phyloP scores from a whole-genome alignment of 495 filamentous ascomycete genomes.

The Physcia stellaris region DNA sequence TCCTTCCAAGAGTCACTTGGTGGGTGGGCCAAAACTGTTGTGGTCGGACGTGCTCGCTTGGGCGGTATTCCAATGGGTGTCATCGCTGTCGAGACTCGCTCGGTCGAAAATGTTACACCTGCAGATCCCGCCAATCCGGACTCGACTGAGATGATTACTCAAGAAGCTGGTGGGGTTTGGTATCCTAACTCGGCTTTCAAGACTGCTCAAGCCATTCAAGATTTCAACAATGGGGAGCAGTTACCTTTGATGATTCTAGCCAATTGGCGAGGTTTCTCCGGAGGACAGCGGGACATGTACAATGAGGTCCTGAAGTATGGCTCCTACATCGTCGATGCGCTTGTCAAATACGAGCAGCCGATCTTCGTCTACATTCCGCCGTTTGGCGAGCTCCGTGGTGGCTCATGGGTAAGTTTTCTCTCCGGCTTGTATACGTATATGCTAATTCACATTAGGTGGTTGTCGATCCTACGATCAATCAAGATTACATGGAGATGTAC shows the following conservation, averaged over 20 bases:
- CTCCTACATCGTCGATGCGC: conserved; percentile 93
- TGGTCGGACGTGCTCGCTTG: conserved; percentile 90
- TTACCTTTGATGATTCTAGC: conserved; percentile 96
- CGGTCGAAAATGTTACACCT: conserved; percentile 90
- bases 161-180: conserved; percentile 97
- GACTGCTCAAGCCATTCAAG: conserved; percentile 94
- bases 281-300: conserved; percentile 99
- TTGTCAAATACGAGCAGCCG: conserved; percentile 96
- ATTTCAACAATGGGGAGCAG: conserved; percentile 99
- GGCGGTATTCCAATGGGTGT: conserved; percentile 98
- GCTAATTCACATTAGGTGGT: conserved; percentile 51
- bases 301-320: conserved; percentile 99
- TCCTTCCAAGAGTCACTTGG: conserved; percentile 95
- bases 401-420: conserved; percentile 63
- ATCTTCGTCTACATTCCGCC: conserved; percentile 98
- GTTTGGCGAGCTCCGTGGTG: conserved; percentile 91
- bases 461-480: conserved; percentile 95
- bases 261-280: conserved; percentile 99
- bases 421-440: conserved; percentile 1
- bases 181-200: conserved; percentile 99
- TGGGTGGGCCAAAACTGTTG: conserved; percentile 92
- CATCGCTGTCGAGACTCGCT: conserved; percentile 90
- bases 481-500: conserved; percentile 97
- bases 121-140: conserved; percentile 98
- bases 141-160: conserved; percentile 84